phyloP scores from a whole-genome alignment of 805 yeast species.

The Lipomyces yamadae region DNA sequence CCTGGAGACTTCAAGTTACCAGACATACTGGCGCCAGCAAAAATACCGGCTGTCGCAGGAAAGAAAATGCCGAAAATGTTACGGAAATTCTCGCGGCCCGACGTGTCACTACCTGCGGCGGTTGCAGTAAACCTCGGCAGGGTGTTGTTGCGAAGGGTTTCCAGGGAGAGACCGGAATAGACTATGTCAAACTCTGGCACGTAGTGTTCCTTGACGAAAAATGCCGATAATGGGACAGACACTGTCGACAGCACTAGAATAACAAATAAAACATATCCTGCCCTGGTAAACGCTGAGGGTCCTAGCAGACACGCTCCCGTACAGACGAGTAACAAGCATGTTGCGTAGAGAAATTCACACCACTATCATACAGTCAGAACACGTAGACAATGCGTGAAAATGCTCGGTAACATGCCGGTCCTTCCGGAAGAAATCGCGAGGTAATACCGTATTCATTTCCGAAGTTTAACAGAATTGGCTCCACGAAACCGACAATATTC shows the following conservation, averaged over 20 bases:
- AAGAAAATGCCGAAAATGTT: constrained; percentile 93
- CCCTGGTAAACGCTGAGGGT: constrained; percentile 75
- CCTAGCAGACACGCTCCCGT: constrained; percentile 80
- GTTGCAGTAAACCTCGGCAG: constrained; percentile 82
- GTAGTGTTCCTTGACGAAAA: constrained; percentile 67
- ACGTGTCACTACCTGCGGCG: constrained; percentile 80
- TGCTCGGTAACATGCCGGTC: constrained; percentile 42
- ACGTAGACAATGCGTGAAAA: no score
- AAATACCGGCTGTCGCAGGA: constrained; percentile 98
- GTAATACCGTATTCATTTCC: constrained; percentile 65
- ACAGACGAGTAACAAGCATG: constrained; percentile 70
- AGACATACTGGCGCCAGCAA: constrained; percentile 99
- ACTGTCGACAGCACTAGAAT: constrained; percentile 71
- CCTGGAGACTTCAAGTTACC: constrained; percentile 90
- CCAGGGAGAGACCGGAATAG: constrained; percentile 66
- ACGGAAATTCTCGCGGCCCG: constrained; percentile 71
- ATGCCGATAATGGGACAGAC: constrained; percentile 78
- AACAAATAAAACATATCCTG: constrained; percentile 76
- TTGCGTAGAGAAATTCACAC: constrained; percentile 73
- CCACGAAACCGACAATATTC: constrained; percentile 94
- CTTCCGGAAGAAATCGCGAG: constrained; percentile 64
- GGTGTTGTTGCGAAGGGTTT: constrained; percentile 66
- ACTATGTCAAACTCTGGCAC: constrained; percentile 53
- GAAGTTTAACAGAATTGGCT: constrained; percentile 82
- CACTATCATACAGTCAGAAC: constrained; percentile 46